Percentiles rank a stretch among this genome's conserved stretches.
Evolutionary conservation across 2,329 filamentous ascomycete species (phyloP).

Genomic region (Diaporthe aspalathi): DNA sequence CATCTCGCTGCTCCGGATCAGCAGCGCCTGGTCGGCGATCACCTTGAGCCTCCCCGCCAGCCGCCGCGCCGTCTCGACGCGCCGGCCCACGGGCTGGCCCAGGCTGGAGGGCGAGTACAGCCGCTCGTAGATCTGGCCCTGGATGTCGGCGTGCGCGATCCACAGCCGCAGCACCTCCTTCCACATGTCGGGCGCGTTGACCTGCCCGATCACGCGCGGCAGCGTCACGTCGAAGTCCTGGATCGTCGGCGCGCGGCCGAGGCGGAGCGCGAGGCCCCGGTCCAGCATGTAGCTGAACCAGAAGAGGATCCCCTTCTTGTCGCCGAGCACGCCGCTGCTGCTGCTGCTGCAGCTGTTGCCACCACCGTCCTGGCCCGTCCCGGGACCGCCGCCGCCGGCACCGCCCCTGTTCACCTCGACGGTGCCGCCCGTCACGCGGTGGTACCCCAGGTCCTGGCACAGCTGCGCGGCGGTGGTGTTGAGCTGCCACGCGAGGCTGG

Average conservation of each 20-base stretch:
- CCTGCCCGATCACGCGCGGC: constrained; percentile 48
- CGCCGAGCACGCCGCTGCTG: constrained; percentile 42
- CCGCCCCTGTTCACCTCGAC: constrained; percentile 32
- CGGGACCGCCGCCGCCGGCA: constrained; percentile 64
- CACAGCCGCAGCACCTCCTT: constrained; percentile 62
- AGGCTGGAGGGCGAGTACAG: constrained; percentile 65
- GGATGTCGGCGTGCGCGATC: constrained; percentile 66
- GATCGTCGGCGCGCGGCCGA: constrained; percentile 69
- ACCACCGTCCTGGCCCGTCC: constrained; percentile 47
- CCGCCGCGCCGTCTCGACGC: constrained; percentile 53
- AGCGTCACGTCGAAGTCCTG: constrained; percentile 67
- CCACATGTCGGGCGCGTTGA: constrained; percentile 52
- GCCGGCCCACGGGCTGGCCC: constrained; percentile 52
- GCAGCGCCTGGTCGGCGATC: constrained; percentile 51
- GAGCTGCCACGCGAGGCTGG: constrained; percentile 73
- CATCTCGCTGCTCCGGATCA: constrained; percentile 50
- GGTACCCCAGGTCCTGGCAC: constrained; percentile 72
- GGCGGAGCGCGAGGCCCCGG: constrained; percentile 66
- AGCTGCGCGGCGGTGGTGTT: constrained; percentile 68
- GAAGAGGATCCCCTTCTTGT: constrained; percentile 57
- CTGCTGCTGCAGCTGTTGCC: constrained; percentile 6
- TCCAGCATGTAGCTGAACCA: constrained; percentile 68
- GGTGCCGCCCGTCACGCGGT: constrained; percentile 55
- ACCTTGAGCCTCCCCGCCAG: constrained; percentile 53
- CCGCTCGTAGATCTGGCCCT: constrained; percentile 68